Base-by-base conservation (phyloP, 2,329 filamentous ascomycete species). In the Aspergillus calidoustus region DNA sequence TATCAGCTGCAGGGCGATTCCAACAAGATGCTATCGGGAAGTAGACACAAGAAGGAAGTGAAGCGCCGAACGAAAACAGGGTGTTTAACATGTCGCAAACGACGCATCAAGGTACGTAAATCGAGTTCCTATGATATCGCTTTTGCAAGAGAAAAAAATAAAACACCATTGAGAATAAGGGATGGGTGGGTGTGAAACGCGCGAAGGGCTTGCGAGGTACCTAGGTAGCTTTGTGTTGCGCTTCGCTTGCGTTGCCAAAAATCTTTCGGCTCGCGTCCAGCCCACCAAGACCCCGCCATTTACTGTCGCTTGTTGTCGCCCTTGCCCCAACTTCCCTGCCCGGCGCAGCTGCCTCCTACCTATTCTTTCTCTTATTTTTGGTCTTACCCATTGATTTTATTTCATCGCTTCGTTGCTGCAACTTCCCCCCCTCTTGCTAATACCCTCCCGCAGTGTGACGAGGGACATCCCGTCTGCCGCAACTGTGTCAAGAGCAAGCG, bases 401-500 rank as follows among this genome's bases (percentile, higher is more conserved):
- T 65, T 62, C 67, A 48, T 43, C 46, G 19, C 71, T 69, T 52
- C 64, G 64, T 68, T 52, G 25, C 25, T 28, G 25, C 4, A 7
- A 55, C 46, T 17, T 31, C 11, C 7, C 67, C 68, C 60, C 57
- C 38, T 60, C 52, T 53, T 25, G 22, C 60, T 67, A 31, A 65
- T 53, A 30, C 15, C 23, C 41, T 51, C n/a, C 63, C 69, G 64
- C 68, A 97, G 95, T 99, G 95, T 81, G 95, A 98, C 86, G 95
- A 99, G 83, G 89, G 88, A 64, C 93, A 97, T 78, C 95, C 95
- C 23, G 89, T 90, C 63, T 99, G 95, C 83, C 80, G 86, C 69
- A 89, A 89, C 73, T 89, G 87, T 71, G 82, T 86, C 68, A 89
- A 89, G 74, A 88, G 85, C 77, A 89, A 89, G 73, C 85, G 87